Base-by-base conservation (phyloP, 129 eudicot species). In the Pittosporum tobira region DNA sequence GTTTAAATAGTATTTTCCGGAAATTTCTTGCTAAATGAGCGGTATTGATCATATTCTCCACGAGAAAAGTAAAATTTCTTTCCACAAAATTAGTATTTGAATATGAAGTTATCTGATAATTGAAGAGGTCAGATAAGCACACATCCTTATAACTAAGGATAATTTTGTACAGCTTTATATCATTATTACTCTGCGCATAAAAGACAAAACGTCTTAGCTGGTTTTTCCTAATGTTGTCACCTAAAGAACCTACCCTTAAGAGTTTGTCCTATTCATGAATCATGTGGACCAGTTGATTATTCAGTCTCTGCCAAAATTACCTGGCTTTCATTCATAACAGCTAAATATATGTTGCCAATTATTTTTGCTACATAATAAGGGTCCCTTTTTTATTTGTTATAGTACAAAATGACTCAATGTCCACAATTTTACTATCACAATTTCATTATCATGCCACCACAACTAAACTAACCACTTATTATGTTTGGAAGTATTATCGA, bases 271-370 rank as follows among this genome's bases (percentile, higher is more conserved):
- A 16, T 27, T 44, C 18, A 60, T 40, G 51, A 3, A 42, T 26
- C 25, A 60, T 60, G 51, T 44, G 36, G 65, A 25, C 37, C 65
- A 5, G 53, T 38, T 42, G 16, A 23, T 31, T 25, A 59, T 16
- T 9, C 25, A 42, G 25, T 40, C 46, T 8, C 40, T 43, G 51
- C 53, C 65, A 40, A n/a, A 18, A n/a, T n/a, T 23, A 29, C 65
- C 52, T 16, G 25, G 21, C 49, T 40, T 58, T 48, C 52, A 25
- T 26, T 43, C n/a, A n/a, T n/a, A n/a, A n/a, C n/a, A n/a, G n/a
- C n/a, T n/a, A n/a, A n/a, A n/a, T n/a, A n/a, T n/a, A 38, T 59
- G 51, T 59, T 59, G 49, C 42, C 31, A 59, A 38, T n/a, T n/a
- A n/a, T n/a, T n/a, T n/a, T n/a, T n/a, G n/a, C n/a, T n/a, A n/a